Evolutionary conservation across 495 filamentous ascomycete genomes (phyloP).

Genomic region (Echria macrotheca): DNA sequence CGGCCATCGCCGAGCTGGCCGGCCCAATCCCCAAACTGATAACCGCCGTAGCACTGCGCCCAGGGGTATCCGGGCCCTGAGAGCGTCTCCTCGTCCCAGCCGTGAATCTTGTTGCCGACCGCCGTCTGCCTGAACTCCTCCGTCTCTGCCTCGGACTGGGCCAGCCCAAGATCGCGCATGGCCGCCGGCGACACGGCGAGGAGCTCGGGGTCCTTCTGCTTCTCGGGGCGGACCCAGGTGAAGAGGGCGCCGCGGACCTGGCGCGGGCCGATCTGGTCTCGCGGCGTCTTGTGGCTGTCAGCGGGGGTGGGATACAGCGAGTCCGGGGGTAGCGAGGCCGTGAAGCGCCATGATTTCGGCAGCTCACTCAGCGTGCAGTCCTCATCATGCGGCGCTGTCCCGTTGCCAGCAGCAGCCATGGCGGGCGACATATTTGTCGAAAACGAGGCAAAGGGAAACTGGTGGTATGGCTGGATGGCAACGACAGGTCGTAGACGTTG

Average conservation of each 20-base stretch:
- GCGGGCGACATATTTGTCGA: constrained; percentile 18
- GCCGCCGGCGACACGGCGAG: constrained; percentile 72
- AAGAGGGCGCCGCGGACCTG: constrained; percentile 81
- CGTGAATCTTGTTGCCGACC: constrained; percentile 71
- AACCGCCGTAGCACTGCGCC: constrained; percentile 96
- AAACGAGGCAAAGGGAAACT: constrained; percentile 15
- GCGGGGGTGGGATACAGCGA: constrained; percentile 73
- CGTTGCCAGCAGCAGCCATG: constrained; percentile 19
- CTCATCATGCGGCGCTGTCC: constrained; percentile 7
- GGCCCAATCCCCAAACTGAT: constrained; percentile 84
- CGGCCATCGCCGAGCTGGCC: constrained; percentile 93
- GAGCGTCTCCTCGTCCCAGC: constrained; percentile 53
- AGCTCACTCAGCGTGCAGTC: constrained; percentile 57
- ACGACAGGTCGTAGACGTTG: constrained; percentile 19
- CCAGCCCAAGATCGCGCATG: constrained; percentile 71
- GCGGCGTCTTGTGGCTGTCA: constrained; percentile 70
- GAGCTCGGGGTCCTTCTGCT: constrained; percentile 63
- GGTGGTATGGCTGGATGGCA: constrained; percentile 7
- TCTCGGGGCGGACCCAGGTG: constrained; percentile 82
- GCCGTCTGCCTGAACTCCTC: constrained; percentile 72
- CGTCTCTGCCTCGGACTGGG: constrained; percentile 57
- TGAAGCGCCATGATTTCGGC: constrained; percentile 84
- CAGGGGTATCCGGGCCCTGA: constrained; percentile 80
- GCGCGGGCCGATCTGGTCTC: constrained; percentile 70
- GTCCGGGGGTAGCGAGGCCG: constrained; percentile 71